Evolutionary conservation across 225 moss, liverwort and hornwort genomes (phyloP).

Genomic region (Neckera pumila): DNA sequence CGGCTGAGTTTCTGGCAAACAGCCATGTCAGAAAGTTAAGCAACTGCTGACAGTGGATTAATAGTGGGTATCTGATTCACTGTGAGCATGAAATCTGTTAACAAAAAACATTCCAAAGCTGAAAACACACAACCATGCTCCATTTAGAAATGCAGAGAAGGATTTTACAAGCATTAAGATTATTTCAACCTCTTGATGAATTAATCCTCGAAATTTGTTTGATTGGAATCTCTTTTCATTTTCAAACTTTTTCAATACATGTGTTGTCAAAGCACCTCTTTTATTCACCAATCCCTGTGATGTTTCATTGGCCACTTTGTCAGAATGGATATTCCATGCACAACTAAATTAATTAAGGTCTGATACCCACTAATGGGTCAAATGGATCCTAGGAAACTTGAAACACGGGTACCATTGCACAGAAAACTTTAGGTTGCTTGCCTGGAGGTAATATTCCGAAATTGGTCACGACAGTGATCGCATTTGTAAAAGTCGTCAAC

Average conservation of each 20-base stretch:
- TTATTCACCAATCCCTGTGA: neutral
- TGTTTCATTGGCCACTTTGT: neutral
- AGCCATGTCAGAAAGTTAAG: neutral
- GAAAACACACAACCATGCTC: neutral
- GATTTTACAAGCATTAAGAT: neutral
- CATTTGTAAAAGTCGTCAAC: conserved; percentile 72
- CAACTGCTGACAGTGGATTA: neutral
- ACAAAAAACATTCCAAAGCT: neutral
- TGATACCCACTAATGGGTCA: neutral
- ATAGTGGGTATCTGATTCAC: too few species aligned
- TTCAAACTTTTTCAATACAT: neutral
- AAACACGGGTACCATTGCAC: neutral
- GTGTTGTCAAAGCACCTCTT: neutral
- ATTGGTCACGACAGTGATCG: conserved; percentile 72
- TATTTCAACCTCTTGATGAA: neutral
- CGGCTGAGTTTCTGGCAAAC: conserved; percentile 25
- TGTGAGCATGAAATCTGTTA: neutral
- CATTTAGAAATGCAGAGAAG: neutral
- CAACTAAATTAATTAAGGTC: neutral
- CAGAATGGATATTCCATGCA: neutral
- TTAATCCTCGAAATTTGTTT: neutral
- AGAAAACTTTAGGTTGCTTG: neutral
- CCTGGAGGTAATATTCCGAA: conserved; percentile 47
- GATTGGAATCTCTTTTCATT: neutral
- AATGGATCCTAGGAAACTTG: neutral